phyloP scores from a whole-genome alignment of 2,329 filamentous ascomycete genomes.

The Aureobasidium pullulans region DNA sequence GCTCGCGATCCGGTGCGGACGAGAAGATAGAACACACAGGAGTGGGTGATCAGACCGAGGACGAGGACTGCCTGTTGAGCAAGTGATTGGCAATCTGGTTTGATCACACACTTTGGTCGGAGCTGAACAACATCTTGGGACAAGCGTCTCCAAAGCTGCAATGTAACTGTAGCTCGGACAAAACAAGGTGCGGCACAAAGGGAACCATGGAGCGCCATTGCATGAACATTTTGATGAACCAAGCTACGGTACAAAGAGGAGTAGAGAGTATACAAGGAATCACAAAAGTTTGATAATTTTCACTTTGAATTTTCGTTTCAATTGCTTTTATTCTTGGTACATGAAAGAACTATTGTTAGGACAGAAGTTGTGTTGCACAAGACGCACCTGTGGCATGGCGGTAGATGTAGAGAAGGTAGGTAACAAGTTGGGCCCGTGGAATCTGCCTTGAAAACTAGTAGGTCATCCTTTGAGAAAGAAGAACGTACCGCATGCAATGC shows the following conservation, averaged over 20 bases:
- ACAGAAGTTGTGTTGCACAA: neutral
- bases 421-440: too few relatives aligned
- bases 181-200: neutral
- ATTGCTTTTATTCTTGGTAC: neutral
- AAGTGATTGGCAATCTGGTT: neutral
- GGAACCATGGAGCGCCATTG: conserved; percentile 9
- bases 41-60: conserved; percentile 55
- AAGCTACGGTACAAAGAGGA: neutral
- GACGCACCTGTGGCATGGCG: conserved; percentile 3
- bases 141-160: neutral
- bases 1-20: conserved; percentile 37
- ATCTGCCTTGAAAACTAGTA: conserved; percentile 11
- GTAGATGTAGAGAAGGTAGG: neutral
- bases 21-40: conserved; percentile 54
- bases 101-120: neutral
- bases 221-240: conserved; percentile 7
- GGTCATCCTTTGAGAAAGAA: conserved; percentile 10
- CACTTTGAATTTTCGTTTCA: neutral
- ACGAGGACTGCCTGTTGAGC: conserved; percentile 18
- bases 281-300: conserved; percentile 9
- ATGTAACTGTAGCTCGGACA: neutral
- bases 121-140: neutral
- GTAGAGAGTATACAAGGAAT: neutral
- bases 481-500: conserved; percentile 11
- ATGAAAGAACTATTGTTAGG: conserved; percentile 3